Conservation (phyloP, 306 rosid species). For the Cicer bijugum region DNA sequence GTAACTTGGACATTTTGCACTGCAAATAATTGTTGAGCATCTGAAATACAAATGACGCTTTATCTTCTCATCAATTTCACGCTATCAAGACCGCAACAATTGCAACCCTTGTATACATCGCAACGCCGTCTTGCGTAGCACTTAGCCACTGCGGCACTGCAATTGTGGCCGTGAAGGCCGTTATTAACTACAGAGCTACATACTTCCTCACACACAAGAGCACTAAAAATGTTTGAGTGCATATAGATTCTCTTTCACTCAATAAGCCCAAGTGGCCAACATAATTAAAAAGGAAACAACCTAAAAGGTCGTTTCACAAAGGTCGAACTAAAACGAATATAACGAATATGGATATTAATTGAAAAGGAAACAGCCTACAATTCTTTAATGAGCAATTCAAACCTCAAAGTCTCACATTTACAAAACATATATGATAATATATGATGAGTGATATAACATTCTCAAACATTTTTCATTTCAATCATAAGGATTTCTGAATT, state of each 20-base stretch:
- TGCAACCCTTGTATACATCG: too few species aligned
- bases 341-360: neutral
- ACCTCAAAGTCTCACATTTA: neutral
- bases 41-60: too few species aligned
- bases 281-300: neutral
- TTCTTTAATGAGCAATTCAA: constrained; percentile 1
- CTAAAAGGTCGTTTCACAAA: neutral
- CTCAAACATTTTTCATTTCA: constrained; percentile 32
- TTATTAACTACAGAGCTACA: too few species aligned
- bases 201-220: too few species aligned
- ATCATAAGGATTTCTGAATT: constrained; percentile 84
- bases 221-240: too few species aligned
- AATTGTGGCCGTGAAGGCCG: too few species aligned
- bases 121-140: too few species aligned
- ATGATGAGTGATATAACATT: neutral
- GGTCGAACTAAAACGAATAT: neutral
- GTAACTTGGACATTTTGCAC: too few species aligned
- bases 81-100: too few species aligned
- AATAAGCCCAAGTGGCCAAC: neutral
- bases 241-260: neutral
- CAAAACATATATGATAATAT: neutral
- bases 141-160: too few species aligned
- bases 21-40: too few species aligned
- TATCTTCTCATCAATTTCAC: too few species aligned
- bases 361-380: constrained; percentile 17